phyloP scores from a whole-genome alignment of 1,284 basidiomycete genomes.

The Filobasidium uniguttulatum region DNA sequence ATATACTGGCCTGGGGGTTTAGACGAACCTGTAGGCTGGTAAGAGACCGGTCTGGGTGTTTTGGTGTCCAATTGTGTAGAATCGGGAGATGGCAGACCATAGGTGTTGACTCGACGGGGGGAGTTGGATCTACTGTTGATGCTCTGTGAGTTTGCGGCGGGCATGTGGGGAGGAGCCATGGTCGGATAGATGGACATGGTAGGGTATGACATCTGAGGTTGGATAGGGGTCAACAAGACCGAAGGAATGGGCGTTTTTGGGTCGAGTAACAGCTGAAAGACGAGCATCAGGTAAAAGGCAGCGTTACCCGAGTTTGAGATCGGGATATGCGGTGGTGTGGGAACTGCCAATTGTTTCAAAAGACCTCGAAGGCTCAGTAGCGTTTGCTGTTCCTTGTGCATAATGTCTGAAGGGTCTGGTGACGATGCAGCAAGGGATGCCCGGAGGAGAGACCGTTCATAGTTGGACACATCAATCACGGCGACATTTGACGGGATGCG shows the following conservation, averaged over 20 bases:
- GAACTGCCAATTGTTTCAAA: slow-evolving; percentile 32
- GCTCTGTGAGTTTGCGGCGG: background rate
- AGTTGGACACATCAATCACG: slow-evolving; percentile 50
- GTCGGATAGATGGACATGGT: slow-evolving; percentile 12
- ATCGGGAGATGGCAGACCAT: slow-evolving; percentile 2
- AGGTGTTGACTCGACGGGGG: background rate
- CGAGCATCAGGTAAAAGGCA: slow-evolving; percentile 36
- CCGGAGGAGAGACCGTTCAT: slow-evolving; percentile 46
- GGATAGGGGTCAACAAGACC: slow-evolving; percentile 3
- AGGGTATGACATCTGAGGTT: slow-evolving; percentile 9
- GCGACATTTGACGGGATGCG: slow-evolving; percentile 59
- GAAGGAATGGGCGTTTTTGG: slow-evolving; percentile 5
- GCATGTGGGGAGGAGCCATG: background rate
- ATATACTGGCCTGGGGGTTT: background rate
- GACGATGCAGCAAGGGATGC: slow-evolving; percentile 1
- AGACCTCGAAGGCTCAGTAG: slow-evolving; percentile 25
- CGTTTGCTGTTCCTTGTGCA: background rate
- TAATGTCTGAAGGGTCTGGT: no score
- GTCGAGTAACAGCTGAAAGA: slow-evolving; percentile 35
- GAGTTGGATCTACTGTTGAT: background rate
- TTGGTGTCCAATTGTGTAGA: background rate
- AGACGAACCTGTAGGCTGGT: background rate
- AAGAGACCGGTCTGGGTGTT: background rate
- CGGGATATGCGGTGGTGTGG: slow-evolving; percentile 29
- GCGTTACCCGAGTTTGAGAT: slow-evolving; percentile 38